A percentile compares a stretch with the other conserved stretches of the same genome.
These are phyloP conservation scores for Beauveria medogensis DNA, from an alignment of 2,329 filamentous ascomycete genomes.

Conservation along the genomic window DNA sequence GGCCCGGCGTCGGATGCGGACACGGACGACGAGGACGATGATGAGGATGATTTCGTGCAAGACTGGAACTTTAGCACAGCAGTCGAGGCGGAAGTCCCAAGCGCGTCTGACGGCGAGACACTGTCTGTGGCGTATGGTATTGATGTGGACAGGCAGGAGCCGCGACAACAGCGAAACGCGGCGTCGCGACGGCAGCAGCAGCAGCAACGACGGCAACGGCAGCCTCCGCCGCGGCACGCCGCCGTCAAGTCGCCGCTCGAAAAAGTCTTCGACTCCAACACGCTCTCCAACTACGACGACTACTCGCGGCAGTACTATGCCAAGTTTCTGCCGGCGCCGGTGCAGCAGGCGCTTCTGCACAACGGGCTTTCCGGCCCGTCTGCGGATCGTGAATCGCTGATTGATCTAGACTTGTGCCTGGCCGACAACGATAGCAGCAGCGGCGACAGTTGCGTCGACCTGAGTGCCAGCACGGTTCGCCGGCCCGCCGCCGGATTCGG, in stretches of 20 bases:
- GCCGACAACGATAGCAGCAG: neutral
- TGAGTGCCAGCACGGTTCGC: constrained; percentile 33
- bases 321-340: constrained; percentile 28
- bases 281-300: constrained; percentile 37
- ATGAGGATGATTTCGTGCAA: constrained; percentile 29
- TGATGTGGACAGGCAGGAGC: neutral
- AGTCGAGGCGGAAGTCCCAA: constrained; percentile 39
- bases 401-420: constrained; percentile 31
- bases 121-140: constrained; percentile 30
- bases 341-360: constrained; percentile 34
- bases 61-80: constrained; percentile 55
- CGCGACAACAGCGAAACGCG: constrained; percentile 21
- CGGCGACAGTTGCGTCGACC: constrained; percentile 26
- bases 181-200: constrained; percentile 19
- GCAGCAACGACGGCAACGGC: constrained; percentile 26
- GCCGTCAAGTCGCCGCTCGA: constrained; percentile 35
- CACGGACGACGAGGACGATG: constrained; percentile 22
- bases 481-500: constrained; percentile 30
- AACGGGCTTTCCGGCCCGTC: constrained; percentile 42
- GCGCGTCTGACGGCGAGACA: constrained; percentile 13
- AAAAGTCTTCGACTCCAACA: constrained; percentile 41
- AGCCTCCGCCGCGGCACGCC: constrained; percentile 32
- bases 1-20: constrained; percentile 33
- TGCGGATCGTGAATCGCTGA: constrained; percentile 34
- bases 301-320: constrained; percentile 37